Evolutionary conservation across 2,329 filamentous ascomycete species (phyloP), one percentile per base, ranked within the genome.

Genomic region (Stagonosporopsis cucurbitacearum): DNA sequence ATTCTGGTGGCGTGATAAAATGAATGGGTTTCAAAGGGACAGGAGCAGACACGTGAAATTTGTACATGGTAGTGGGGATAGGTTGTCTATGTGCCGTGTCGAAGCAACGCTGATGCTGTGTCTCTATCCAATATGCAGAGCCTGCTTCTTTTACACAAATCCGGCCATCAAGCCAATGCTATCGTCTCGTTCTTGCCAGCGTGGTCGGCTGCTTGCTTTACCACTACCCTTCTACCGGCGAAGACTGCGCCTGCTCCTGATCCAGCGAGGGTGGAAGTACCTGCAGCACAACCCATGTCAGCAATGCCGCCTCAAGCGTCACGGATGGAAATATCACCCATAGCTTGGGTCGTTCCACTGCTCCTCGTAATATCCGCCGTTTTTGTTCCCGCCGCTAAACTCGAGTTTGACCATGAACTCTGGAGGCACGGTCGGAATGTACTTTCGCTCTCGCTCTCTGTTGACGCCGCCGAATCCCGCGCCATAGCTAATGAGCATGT

Each of bases 401-500:
- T 97, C 94, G 43, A 99, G 81, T 79, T 92, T 96, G 58, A 89
- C 87, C 58, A 99, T 80, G 71, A 98, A 96, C 77, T 99, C 95
- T 0, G 93, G 89, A 17, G 95, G 94, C 49, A 99, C 91, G 0
- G 91, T 96, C 2, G 95, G 95, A 41, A 96, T 96, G 74, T 99
- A 99, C 78, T 96, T 96, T 63, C 92, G 84, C 75, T 96, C 95
- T 53, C 92, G 84, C 77, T 98, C 95, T 59, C 90, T 85, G 78
- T 99, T 96, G 42, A 95, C 81, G 0, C 95, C 95, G 5, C 95
- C 95, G 69, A 98, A 95, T 0, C 95, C 95, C 12, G 95, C 93
- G 0, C 95, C 95, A 69, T 96, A 99, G 63, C 88, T 94, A 43
- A 99, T 86, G 43, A 98, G 83, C 95, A 99, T 99, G 75, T 99